Conservation (phyloP, 345 rosid genomes). For the Camelina neglecta region DNA sequence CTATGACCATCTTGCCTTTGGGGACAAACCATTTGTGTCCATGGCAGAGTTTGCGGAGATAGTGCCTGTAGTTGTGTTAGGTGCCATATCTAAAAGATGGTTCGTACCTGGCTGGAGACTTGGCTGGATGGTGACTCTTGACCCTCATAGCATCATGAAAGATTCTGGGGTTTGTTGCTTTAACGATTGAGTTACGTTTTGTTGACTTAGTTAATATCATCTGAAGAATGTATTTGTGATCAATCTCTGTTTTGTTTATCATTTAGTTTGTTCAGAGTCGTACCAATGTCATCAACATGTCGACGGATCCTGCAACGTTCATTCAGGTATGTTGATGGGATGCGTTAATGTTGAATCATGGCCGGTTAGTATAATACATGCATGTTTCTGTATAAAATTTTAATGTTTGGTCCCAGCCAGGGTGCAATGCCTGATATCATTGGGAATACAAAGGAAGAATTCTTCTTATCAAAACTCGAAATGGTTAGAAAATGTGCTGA, state of each 20-base stretch:
- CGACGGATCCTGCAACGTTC: slow-evolving; percentile 55
- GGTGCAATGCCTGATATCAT: slow-evolving; percentile 47
- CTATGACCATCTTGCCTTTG: slow-evolving; percentile 59
- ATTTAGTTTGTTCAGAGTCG: slow-evolving; percentile 50
- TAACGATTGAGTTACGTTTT: neutral
- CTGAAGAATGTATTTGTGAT: neutral
- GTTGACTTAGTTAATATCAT: neutral
- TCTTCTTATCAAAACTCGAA: slow-evolving; percentile 40
- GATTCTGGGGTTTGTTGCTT: slow-evolving; percentile 54
- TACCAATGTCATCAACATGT: slow-evolving; percentile 35
- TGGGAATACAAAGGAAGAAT: slow-evolving; percentile 45
- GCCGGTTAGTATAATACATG: too few species aligned
- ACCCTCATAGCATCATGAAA: slow-evolving; percentile 57
- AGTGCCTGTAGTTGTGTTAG: slow-evolving; percentile 62
- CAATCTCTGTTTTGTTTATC: neutral
- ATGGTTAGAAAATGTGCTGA: slow-evolving; percentile 41
- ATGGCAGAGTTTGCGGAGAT: slow-evolving; percentile 70
- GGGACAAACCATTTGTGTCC: slow-evolving; percentile 61
- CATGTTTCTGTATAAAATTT: neutral
- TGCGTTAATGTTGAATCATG: slow-evolving; percentile 7
- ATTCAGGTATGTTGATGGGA: slow-evolving; percentile 56
- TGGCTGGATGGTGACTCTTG: slow-evolving; percentile 75
- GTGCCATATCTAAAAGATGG: slow-evolving; percentile 78
- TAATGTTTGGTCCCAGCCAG: neutral
- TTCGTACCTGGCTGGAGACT: slow-evolving; percentile 82